Base-by-base conservation (phyloP, 164 flowering plant species). In the Buxus sempervirens region DNA sequence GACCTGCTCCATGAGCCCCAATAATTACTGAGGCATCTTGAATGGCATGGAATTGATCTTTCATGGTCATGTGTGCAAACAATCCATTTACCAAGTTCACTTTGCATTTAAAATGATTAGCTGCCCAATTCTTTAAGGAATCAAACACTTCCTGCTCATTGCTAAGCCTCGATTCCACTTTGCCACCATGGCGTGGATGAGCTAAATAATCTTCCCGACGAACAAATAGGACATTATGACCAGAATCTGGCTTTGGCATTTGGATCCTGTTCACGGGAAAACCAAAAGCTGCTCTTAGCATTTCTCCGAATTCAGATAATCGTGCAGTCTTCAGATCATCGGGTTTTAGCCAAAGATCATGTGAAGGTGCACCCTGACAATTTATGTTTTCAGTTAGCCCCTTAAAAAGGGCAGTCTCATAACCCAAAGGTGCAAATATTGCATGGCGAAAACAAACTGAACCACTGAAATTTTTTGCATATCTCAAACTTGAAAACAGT, bases 1-100 rank as follows among this genome's bases (percentile, higher is more conserved):
- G 88, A 58, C 99, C 99, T 9, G 99, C 99, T 38, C 99, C 99
- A 67, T 96, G 99, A 54, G 99, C 99, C n/a, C 99, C 98, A 28
- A 93, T 77, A 62, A 96, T 89, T 64, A 96, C 91, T 0, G 91
- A 85, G 21, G 99, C 98, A 76, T 93, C 99, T 77, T 88, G 90
- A 73, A 96, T 87, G 38, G 95, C 90, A 67, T 78, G 83, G 59
- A 96, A 75, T 72, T 96, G 99, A 67, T 93, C 99, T 72, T 87
- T 96, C 96, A 96, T 84, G 41, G 93, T 1, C 97, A 90, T 90
- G 76, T 96, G 99, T 0, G 89, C 99, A 83, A 93, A 93, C 66
- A 90, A 69, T 15, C 99, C 98, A 75, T 96, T 93, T 7, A 96
- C 75, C 1, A 96, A 82, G 66, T 88, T 89, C 26, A 86, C 62